phyloP scores from a whole-genome alignment of 192 early-diverging fungal genomes.

The Entrophospora sp. region DNA sequence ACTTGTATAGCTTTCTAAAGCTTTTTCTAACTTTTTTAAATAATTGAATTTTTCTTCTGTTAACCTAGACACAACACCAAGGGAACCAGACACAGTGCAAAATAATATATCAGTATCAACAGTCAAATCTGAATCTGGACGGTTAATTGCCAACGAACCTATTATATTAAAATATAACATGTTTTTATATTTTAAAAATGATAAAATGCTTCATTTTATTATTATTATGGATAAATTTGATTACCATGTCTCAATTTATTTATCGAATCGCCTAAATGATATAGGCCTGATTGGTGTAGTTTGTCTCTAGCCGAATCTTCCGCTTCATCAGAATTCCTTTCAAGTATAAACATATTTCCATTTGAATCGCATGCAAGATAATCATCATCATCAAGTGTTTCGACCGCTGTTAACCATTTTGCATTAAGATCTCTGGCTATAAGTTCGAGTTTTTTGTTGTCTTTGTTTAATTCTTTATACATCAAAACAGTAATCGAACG shows the following conservation, averaged over 20 bases:
- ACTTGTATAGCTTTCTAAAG: slow-evolving; percentile 45
- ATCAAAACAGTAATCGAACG: slow-evolving; percentile 60
- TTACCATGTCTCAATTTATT: slow-evolving; percentile 72
- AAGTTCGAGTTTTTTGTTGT: slow-evolving; percentile 33
- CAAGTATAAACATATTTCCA: slow-evolving; percentile 51
- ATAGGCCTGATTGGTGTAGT: slow-evolving; percentile 56
- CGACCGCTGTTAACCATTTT: slow-evolving; percentile 58
- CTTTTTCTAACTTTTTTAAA: slow-evolving; percentile 54
- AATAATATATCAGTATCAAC: slow-evolving; percentile 50
- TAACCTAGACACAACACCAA: slow-evolving; percentile 70
- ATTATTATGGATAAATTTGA: no score
- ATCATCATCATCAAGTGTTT: slow-evolving; percentile 46
- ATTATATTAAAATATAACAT: slow-evolving; percentile 3
- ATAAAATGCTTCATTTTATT: no score
- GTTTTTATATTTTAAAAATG: not conserved
- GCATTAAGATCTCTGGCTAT: slow-evolving; percentile 53
- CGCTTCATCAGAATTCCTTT: slow-evolving; percentile 39
- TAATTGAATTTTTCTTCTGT: slow-evolving; percentile 46
- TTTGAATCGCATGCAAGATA: slow-evolving; percentile 53
- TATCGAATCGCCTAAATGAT: slow-evolving; percentile 72
- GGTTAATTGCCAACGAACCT: slow-evolving; percentile 73
- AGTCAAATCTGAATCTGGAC: slow-evolving; percentile 50
- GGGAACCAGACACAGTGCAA: slow-evolving; percentile 68
- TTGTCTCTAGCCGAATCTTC: slow-evolving; percentile 42
- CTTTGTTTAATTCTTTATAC: slow-evolving; percentile 27